Percentiles rank a stretch among this genome's conserved stretches.
These are phyloP conservation scores for Fusarium aywerte DNA, from an alignment of 2,329 filamentous ascomycete genomes.

Conservation along the genomic window DNA sequence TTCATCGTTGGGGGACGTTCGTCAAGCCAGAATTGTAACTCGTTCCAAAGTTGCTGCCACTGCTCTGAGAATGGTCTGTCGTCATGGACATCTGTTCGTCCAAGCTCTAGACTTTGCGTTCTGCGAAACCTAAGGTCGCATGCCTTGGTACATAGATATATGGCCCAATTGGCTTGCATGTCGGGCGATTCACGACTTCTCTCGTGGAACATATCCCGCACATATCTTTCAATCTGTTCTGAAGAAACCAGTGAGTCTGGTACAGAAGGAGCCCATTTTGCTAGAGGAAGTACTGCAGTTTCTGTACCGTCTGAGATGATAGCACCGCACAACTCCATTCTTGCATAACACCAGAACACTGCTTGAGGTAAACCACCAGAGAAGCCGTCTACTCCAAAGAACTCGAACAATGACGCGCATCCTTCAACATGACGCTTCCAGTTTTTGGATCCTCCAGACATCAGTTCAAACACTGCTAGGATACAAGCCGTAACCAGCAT, in stretches of 20 bases:
- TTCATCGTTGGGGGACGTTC: conserved; percentile 54
- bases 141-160: conserved; percentile 62
- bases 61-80: conserved; percentile 51
- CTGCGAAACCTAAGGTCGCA: conserved; percentile 57
- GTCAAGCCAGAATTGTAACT: conserved; percentile 58
- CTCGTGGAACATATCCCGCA: conserved; percentile 43
- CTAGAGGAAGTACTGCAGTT: conserved; percentile 60
- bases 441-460: conserved; percentile 59
- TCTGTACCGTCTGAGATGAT: conserved; percentile 63
- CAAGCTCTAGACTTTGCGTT: conserved; percentile 54
- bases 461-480: conserved; percentile 60
- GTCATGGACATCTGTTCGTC: conserved; percentile 51
- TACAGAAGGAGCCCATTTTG: conserved; percentile 57
- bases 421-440: conserved; percentile 68
- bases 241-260: conserved; percentile 16
- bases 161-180: conserved; percentile 65
- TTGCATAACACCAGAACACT: conserved; percentile 68
- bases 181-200: conserved; percentile 53
- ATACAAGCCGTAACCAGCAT: conserved; percentile 60
- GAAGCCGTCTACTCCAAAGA: conserved; percentile 61
- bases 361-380: conserved; percentile 59
- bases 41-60: conserved; percentile 59
- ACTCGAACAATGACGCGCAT: conserved; percentile 63
- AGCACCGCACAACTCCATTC: conserved; percentile 67
- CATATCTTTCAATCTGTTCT: conserved; percentile 18